Evolutionary conservation across 164 flowering plant genomes (phyloP).

Genomic region (Saururus chinensis): DNA sequence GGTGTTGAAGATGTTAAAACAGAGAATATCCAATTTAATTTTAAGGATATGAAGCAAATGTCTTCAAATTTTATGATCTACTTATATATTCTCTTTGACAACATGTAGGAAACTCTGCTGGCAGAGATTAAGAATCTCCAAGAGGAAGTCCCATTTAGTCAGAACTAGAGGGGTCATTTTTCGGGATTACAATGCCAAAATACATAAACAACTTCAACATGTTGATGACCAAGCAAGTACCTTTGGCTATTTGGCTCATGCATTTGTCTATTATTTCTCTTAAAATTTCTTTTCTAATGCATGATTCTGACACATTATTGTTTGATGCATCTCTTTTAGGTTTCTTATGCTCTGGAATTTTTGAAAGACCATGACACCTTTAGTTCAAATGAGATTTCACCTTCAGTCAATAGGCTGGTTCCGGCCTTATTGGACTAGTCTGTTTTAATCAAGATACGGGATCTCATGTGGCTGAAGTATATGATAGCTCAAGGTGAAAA

Average conservation of each 20-base stretch:
- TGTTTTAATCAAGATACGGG: conserved; percentile 26
- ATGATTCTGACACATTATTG: neutral
- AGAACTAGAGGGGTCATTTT: conserved; percentile 35
- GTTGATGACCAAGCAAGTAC: conserved; percentile 57
- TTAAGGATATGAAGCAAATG: too few species aligned
- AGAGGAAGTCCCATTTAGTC: conserved; percentile 38
- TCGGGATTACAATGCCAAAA: conserved; percentile 46
- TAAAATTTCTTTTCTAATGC: too few species aligned
- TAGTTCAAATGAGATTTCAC: conserved; percentile 22
- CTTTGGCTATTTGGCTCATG: conserved; percentile 1
- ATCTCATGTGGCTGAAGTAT: conserved; percentile 41
- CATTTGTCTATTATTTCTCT: neutral
- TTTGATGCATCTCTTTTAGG: conserved; percentile 21
- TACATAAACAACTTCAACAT: conserved; percentile 45
- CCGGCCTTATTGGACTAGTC: conserved; percentile 1
- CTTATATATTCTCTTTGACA: conserved; percentile 1
- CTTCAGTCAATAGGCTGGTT: neutral
- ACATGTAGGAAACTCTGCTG: conserved; percentile 42
- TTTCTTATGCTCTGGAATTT: conserved; percentile 36
- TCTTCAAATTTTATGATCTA: neutral
- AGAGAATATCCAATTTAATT: too few species aligned
- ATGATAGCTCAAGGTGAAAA: conserved; percentile 43
- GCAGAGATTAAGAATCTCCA: conserved; percentile 51
- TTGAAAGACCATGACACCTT: conserved; percentile 56
- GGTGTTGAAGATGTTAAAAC: too few species aligned